Evolutionary conservation across 176 grass and related monocot genomes (phyloP).

Genomic region (Aechmea fasciata): DNA sequence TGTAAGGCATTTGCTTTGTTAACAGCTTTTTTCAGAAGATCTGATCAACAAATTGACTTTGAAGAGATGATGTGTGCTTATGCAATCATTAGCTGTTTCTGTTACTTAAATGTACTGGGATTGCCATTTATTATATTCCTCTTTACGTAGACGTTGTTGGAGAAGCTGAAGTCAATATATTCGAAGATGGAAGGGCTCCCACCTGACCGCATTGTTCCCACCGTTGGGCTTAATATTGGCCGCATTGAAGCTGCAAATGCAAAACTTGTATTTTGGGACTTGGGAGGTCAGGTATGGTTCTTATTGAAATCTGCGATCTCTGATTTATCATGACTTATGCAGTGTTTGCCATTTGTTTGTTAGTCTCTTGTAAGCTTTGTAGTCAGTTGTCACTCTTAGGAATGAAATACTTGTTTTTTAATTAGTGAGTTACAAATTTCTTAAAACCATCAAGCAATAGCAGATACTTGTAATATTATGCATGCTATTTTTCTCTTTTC

Average conservation of each 20-base stretch:
- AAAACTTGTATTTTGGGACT: constrained; percentile 97
- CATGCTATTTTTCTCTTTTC: too few species aligned
- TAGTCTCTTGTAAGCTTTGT: too few species aligned
- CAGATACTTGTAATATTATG: too few species aligned
- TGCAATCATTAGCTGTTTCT: neutral
- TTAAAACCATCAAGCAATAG: too few species aligned
- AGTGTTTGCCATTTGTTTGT: neutral
- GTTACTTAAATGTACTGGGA: neutral
- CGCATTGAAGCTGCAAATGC: constrained; percentile 85
- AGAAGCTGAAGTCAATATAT: constrained; percentile 90
- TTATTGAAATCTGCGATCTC: neutral
- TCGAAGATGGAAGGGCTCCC: constrained; percentile 63
- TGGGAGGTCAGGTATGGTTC: constrained; percentile 90
- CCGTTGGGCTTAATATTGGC: constrained; percentile 94
- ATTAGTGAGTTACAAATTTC: too few species aligned
- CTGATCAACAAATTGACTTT: too few species aligned
- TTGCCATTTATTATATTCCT: neutral
- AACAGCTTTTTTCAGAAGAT: too few species aligned
- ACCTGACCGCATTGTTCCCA: constrained; percentile 83
- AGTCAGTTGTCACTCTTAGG: too few species aligned
- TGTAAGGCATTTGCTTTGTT: too few species aligned
- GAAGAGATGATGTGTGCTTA: neutral
- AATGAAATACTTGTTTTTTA: too few species aligned
- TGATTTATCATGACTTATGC: neutral
- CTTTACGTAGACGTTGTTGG: constrained; percentile 65